Evolutionary conservation across 768 basidiomycete species (phyloP), one percentile per base, ranked within the genome.

Genomic region (Tylopilus sp.): DNA sequence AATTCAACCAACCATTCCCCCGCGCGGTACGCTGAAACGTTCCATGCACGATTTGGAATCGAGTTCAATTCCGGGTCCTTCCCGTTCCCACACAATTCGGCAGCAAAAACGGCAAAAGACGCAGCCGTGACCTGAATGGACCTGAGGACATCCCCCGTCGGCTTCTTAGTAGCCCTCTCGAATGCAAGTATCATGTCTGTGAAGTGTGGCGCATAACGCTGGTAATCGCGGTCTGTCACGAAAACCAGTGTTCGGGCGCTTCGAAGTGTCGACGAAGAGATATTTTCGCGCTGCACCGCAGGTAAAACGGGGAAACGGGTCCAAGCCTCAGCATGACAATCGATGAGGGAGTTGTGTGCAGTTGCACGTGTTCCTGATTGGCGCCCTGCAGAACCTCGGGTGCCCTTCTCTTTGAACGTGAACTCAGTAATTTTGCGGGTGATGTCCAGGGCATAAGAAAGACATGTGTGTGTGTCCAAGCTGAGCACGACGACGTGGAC

Each of bases 1-100:
- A 83, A 59, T n/a, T 81, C 77, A 0, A 79, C 79, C 0, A 85
- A 58, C 82, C 82, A 85, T 61, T 84, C 80, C 25, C 83, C 83
- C 0, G 71, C 69, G 17, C 68, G 68, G 54, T 76, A 77, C 6
- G 56, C 53, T 2, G 79, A 79, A 6, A 69, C 47, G 10, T 61
- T 54, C 65, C 69, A 69, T 2, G 40, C 28, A 2, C 43, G 33
- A 38, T 47, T 56, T 13, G 6, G 43, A 10, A 7, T 35, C 33
- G 33, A 35, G 33, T 35, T n/a, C 28, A 10, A 7, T 36, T 35
- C n/a, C n/a, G 15, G 33, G 7, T 36, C 7, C 36, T 18, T 18
- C 36, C 36, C 25, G n/a, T 8, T 30, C 44, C 28, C 44, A 25
- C 48, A 55, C 13, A 57, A 43, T 23, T 57, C 55, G 6, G 41